Conservation (phyloP, 345 rosid species). For the Sonneratia alba region DNA sequence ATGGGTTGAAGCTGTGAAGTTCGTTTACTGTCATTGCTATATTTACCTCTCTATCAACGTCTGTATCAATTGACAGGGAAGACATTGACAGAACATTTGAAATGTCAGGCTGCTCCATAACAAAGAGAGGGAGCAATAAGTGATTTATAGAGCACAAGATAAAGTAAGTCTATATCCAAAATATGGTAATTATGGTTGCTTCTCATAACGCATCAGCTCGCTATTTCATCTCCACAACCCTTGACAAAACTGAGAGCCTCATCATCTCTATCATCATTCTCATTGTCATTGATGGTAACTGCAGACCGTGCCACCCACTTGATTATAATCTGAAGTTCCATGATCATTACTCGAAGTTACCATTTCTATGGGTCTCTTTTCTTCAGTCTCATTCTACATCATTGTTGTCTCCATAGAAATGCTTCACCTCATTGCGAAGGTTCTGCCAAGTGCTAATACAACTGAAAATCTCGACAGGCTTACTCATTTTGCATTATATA, state of each 20-base stretch:
- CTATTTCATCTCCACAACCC: slow-evolving; percentile 40
- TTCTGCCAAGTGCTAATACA: slow-evolving; percentile 30
- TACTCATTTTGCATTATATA: slow-evolving; percentile 4
- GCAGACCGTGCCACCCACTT: slow-evolving; percentile 20
- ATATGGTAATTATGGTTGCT: no score
- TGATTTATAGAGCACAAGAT: no score
- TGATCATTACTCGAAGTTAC: slow-evolving; percentile 26
- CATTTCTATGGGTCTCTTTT: slow-evolving; percentile 29
- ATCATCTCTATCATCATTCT: slow-evolving; percentile 16
- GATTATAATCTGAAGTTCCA: slow-evolving; percentile 32
- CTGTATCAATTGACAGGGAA: no score
- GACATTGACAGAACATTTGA: no score
- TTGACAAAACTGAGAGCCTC: slow-evolving; percentile 48
- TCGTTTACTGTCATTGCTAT: no score
- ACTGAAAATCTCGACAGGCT: neutral
- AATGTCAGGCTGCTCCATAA: no score
- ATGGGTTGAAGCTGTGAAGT: no score
- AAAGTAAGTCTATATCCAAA: neutral
- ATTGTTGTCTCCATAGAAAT: slow-evolving; percentile 26
- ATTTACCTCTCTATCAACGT: no score
- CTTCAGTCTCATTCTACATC: slow-evolving; percentile 34
- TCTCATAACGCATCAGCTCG: neutral
- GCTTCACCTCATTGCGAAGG: slow-evolving; percentile 35
- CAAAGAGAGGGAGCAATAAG: no score
- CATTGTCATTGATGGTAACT: slow-evolving; percentile 39